Evolutionary conservation across 192 early-diverging fungal genomes (phyloP).

Genomic region (Pilaira anomala): DNA sequence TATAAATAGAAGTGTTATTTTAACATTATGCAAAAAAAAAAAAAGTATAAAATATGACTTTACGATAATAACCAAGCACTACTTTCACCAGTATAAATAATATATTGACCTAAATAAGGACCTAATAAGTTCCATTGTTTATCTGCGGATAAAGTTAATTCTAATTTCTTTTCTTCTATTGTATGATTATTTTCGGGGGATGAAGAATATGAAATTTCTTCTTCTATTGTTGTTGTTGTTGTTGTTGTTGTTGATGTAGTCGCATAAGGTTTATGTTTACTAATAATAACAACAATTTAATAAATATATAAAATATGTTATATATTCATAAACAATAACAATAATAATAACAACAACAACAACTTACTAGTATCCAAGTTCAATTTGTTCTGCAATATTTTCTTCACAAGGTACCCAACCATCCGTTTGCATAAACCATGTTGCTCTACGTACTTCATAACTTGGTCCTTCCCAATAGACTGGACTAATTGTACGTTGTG

Average conservation of each 20-base stretch:
- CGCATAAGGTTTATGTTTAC: slow-evolving; percentile 34
- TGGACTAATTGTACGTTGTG: slow-evolving; percentile 61
- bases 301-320: neutral
- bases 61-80: slow-evolving; percentile 60
- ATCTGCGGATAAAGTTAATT: slow-evolving; percentile 37
- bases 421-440: slow-evolving; percentile 75
- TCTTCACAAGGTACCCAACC: slow-evolving; percentile 79
- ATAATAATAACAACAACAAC: neutral
- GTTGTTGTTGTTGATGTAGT: slow-evolving; percentile 4
- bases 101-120: slow-evolving; percentile 73
- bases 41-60: neutral
- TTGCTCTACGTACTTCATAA: slow-evolving; percentile 77
- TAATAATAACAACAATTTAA: neutral
- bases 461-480: slow-evolving; percentile 80
- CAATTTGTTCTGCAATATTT: slow-evolving; percentile 74
- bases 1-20: slow-evolving; percentile 3
- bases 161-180: slow-evolving; percentile 34
- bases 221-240: slow-evolving; percentile 4
- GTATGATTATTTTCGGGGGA: neutral
- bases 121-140: slow-evolving; percentile 78
- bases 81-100: slow-evolving; percentile 60
- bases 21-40: no score
- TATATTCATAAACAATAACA: neutral
- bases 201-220: neutral
- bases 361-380: slow-evolving; percentile 69